Evolutionary conservation across 108 stramenopile species (phyloP).

Genomic region (Conticribra guillardii): DNA sequence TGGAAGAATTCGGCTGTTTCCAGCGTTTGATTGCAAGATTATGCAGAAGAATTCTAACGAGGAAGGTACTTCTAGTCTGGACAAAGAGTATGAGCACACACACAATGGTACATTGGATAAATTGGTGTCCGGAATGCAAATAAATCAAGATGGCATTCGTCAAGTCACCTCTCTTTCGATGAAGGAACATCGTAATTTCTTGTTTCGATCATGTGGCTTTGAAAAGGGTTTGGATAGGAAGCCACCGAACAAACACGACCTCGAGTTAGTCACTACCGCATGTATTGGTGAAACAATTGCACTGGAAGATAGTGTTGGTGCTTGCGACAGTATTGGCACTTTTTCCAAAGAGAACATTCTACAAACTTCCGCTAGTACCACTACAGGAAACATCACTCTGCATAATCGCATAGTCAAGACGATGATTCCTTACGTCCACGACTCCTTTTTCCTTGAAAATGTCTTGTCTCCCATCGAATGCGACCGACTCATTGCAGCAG

Average conservation of each 20-base stretch:
- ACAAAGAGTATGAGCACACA: not conserved
- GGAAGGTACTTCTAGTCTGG: too few species aligned
- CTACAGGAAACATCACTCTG: not conserved
- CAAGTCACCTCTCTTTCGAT: not conserved
- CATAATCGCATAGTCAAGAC: slow-evolving; percentile 24
- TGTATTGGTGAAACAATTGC: not conserved
- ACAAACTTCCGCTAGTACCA: too few species aligned
- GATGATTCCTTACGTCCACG: slow-evolving; percentile 39
- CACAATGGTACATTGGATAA: slow-evolving; percentile 14
- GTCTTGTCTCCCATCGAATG: slow-evolving; percentile 55
- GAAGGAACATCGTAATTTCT: not conserved
- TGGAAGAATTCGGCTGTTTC: slow-evolving; percentile 30
- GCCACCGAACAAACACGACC: slow-evolving; percentile 34
- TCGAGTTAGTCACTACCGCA: slow-evolving; percentile 28
- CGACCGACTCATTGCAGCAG: slow-evolving; percentile 32
- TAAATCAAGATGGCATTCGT: slow-evolving; percentile 21
- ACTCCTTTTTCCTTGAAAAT: slow-evolving; percentile 50
- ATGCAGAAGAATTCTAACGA: not conserved
- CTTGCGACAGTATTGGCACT: not conserved
- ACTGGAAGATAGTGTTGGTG: not conserved
- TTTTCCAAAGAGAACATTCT: slow-evolving; percentile 12
- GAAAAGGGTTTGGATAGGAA: slow-evolving; percentile 33
- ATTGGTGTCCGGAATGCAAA: slow-evolving; percentile 20
- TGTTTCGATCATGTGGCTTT: slow-evolving; percentile 29
- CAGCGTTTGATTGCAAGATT: slow-evolving; percentile 7